A percentile compares a stretch with the other conserved stretches of the same genome.
phyloP scores from a whole-genome alignment of 768 basidiomycete species.

The Russula abietina region DNA sequence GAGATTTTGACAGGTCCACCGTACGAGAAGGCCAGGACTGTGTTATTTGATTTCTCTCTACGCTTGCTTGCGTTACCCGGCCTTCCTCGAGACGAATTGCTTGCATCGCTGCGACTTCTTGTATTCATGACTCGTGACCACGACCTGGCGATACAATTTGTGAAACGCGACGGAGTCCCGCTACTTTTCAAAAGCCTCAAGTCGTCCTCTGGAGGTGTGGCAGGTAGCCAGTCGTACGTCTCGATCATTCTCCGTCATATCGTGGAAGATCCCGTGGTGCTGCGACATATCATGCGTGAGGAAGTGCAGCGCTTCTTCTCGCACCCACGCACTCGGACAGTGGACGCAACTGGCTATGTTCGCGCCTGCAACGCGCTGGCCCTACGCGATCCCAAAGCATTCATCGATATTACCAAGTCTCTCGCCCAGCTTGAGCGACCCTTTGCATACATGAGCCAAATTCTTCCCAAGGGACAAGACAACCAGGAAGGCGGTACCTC shows the following conservation, averaged over 20 bases:
- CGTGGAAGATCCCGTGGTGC: slow-evolving; percentile 64
- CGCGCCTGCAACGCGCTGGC: slow-evolving; percentile 74
- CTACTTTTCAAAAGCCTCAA: slow-evolving; percentile 64
- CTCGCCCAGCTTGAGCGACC: slow-evolving; percentile 70
- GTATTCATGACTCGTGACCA: slow-evolving; percentile 79
- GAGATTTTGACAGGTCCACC: slow-evolving; percentile 54
- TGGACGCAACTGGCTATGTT: slow-evolving; percentile 69
- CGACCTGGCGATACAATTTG: slow-evolving; percentile 56
- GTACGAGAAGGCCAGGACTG: slow-evolving; percentile 53
- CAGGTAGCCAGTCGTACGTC: slow-evolving; percentile 75
- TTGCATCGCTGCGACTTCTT: slow-evolving; percentile 76
- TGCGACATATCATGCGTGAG: slow-evolving; percentile 72
- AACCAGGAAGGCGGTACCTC: slow-evolving; percentile 2
- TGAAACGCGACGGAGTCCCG: slow-evolving; percentile 56
- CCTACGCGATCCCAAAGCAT: slow-evolving; percentile 69
- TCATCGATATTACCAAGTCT: slow-evolving; percentile 66
- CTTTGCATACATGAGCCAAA: slow-evolving; percentile 33
- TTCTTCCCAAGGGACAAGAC: slow-evolving; percentile 27
- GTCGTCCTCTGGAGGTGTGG: slow-evolving; percentile 42
- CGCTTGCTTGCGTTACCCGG: slow-evolving; percentile 59
- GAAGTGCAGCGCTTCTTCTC: slow-evolving; percentile 78
- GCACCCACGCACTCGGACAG: slow-evolving; percentile 58
- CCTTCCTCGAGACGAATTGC: slow-evolving; percentile 72
- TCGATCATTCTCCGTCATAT: slow-evolving; percentile 88
- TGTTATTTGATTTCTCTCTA: slow-evolving; percentile 71